Conservation (phyloP, 1,284 basidiomycete species). For the Ceraceosorus guamensis region DNA sequence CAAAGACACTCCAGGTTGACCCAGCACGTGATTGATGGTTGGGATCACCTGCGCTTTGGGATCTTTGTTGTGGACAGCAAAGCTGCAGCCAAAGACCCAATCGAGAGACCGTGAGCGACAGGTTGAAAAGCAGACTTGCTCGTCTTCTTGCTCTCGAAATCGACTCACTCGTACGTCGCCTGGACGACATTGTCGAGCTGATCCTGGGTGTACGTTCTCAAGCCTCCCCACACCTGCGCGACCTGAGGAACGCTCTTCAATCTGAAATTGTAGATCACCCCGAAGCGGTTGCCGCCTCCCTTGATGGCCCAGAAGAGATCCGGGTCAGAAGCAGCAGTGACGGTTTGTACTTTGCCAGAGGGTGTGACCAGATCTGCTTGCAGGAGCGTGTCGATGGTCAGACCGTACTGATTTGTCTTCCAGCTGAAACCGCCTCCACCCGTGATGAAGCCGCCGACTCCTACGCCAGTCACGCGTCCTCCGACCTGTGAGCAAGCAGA, state of each 20-base stretch:
- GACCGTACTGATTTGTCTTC: constrained; percentile 30
- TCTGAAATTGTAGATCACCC: constrained; percentile 25
- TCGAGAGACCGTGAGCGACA: no score
- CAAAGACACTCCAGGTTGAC: constrained; percentile 16
- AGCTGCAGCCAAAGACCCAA: no score
- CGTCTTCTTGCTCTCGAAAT: neutral
- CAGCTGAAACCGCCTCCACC: constrained; percentile 33
- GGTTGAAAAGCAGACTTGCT: no score
- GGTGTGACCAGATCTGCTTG: constrained; percentile 27
- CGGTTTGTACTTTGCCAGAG: constrained; percentile 22
- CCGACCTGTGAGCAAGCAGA: no score
- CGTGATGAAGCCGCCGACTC: constrained; percentile 21
- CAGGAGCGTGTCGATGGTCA: constrained; percentile 23
- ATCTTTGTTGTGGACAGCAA: constrained; percentile 27
- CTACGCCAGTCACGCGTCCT: constrained; percentile 31
- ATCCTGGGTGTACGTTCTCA: constrained; percentile 22
- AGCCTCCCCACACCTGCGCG: constrained; percentile 26
- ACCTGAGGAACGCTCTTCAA: constrained; percentile 24
- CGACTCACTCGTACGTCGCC: constrained; percentile 6
- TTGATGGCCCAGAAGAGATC: constrained; percentile 30
- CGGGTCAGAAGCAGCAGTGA: constrained; percentile 17
- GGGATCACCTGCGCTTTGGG: constrained; percentile 28
- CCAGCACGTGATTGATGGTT: constrained; percentile 25
- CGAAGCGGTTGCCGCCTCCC: constrained; percentile 32
- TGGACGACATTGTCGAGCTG: constrained; percentile 21